Evolutionary conservation across 148 eudicot genomes (phyloP), one percentile per base, ranked within the genome.

Genomic region (Vaccinium vitisidaea): DNA sequence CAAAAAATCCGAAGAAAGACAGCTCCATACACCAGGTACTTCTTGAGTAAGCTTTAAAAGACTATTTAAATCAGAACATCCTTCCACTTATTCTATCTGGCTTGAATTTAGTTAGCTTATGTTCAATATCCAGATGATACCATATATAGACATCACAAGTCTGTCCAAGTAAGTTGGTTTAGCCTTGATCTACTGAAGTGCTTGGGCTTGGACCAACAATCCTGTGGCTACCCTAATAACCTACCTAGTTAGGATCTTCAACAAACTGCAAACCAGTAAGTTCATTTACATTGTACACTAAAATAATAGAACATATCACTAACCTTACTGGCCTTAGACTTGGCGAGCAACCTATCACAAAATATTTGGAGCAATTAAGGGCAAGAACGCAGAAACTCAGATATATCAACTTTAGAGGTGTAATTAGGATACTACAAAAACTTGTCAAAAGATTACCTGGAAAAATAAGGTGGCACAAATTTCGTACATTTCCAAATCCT

Each of bases 291-390:
- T 56, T 10, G 79, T 54, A 69, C 77, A 61, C n/a, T 36, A 74
- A 63, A 69, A 83, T 78, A 25, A 46, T 25, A 70, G 18, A 25
- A 77, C 8, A 18, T 15, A 82, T 59, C 77, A 80, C 89, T 87
- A 63, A 91, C 93, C 91, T 91, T 78, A 80, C 67, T 74, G 91
- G 87, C 82, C 85, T 82, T 75, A 67, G 82, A 74, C 71, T 85
- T 52, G 74, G 56, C 48, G 86, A 75, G 75, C 61, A 70, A 5
- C 93, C 93, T 91, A 87, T 83, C 69, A 81, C 13, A 36, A 25
- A 78, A 75, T 3, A 25, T 1, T 53, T 0, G 55, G 11, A 23
- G 56, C 10, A 63, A 58, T 65, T 82, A 82, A 56, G 27, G 16
- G 25, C 53, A 76, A 85, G 36, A 56, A 8, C 19, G 50, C 52